Percentiles rank a stretch among this genome's conserved stretches.
Evolutionary conservation across 2,329 filamentous ascomycete genomes (phyloP).

Genomic region (Mariannaea elegans): DNA sequence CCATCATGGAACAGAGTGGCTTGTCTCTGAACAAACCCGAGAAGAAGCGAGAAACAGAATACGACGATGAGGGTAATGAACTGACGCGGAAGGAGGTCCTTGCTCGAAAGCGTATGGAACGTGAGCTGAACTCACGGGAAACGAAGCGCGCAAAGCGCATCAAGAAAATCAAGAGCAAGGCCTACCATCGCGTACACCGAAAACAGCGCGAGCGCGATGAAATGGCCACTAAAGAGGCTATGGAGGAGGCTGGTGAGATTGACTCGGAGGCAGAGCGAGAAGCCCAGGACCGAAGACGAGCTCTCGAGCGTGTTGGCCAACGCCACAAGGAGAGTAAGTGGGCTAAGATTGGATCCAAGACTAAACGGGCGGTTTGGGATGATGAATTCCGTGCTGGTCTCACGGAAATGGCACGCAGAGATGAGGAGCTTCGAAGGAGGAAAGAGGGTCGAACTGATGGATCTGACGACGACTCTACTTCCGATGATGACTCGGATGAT

Average conservation of each 20-base stretch:
- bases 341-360: slow-evolving; percentile 85
- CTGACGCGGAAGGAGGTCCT: slow-evolving; percentile 76
- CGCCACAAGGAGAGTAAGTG: slow-evolving; percentile 91
- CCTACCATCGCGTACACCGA: slow-evolving; percentile 90
- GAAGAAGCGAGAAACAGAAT: slow-evolving; percentile 65
- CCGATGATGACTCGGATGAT: slow-evolving; percentile 65
- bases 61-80: slow-evolving; percentile 76
- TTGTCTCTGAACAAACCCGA: slow-evolving; percentile 62
- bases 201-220: slow-evolving; percentile 70
- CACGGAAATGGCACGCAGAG: slow-evolving; percentile 81
- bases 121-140: slow-evolving; percentile 89
- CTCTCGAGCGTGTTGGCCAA: slow-evolving; percentile 84
- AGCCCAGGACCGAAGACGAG: slow-evolving; percentile 75
- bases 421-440: slow-evolving; percentile 82
- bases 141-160: slow-evolving; percentile 89
- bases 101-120: slow-evolving; percentile 78
- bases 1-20: slow-evolving; percentile 90
- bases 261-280: slow-evolving; percentile 74
- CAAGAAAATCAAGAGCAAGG: slow-evolving; percentile 99
- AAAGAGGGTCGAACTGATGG: slow-evolving; percentile 74
- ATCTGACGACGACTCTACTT: slow-evolving; percentile 61
- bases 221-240: slow-evolving; percentile 60
- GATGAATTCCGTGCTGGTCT: slow-evolving; percentile 83
- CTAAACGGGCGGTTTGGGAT: slow-evolving; percentile 85
- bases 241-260: slow-evolving; percentile 65